Conservation (phyloP, 208 protist genomes). For the Leishmania lainsoni region DNA sequence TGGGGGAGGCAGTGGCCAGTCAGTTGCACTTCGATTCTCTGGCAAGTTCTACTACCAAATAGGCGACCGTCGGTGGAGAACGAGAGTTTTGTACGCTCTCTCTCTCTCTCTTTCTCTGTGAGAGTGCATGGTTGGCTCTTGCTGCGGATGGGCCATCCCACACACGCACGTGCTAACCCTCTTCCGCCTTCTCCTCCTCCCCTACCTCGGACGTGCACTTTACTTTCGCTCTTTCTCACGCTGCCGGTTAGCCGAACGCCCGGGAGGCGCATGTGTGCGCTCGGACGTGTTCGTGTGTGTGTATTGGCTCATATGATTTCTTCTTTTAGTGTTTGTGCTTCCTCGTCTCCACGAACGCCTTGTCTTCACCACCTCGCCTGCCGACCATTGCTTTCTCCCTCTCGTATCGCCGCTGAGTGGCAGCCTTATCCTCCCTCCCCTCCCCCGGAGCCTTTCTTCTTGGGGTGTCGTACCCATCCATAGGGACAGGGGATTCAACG, state of each 20-base stretch:
- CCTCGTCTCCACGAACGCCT: neutral
- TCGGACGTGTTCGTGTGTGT: neutral
- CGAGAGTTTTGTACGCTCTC: neutral
- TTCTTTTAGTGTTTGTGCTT: neutral
- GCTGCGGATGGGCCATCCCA: neutral
- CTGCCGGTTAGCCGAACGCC: neutral
- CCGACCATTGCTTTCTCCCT: conserved; percentile 15
- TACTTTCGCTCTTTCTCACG: neutral
- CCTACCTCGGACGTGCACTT: neutral
- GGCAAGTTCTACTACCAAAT: neutral
- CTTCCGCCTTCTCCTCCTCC: neutral
- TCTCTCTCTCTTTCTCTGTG: neutral
- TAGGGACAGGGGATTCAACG: neutral
- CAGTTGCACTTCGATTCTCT: too few relatives aligned
- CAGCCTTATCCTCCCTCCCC: neutral
- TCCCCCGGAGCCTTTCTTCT: neutral
- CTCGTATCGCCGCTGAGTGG: neutral
- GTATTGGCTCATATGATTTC: neutral
- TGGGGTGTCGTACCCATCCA: neutral
- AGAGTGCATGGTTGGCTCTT: neutral
- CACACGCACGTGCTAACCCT: neutral
- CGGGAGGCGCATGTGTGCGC: neutral
- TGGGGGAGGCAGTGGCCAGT: too few relatives aligned
- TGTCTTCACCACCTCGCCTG: neutral
- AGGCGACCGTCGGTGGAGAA: neutral